phyloP scores from a whole-genome alignment of 2,329 filamentous ascomycete species.

The Colletotrichum tropicicola region DNA sequence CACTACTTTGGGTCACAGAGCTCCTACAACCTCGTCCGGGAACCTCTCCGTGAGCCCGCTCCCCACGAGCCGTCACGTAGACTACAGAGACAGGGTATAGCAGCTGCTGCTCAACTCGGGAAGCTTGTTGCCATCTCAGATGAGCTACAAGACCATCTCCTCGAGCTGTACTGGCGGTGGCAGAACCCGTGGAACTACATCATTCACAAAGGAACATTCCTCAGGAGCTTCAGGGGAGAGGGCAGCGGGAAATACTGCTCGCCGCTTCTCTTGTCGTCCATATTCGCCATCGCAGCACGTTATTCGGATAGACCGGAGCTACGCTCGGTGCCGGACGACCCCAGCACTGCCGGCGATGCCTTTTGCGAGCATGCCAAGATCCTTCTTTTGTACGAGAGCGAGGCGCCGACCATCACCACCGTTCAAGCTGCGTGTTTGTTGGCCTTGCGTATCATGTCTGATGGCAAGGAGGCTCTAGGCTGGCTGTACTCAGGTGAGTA shows the following conservation, averaged over 20 bases:
- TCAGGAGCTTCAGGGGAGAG: conserved; percentile 23
- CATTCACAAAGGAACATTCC: conserved; percentile 34
- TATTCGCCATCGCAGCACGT: conserved; percentile 34
- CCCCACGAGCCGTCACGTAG: conserved; percentile 10
- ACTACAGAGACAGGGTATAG: conserved; percentile 21
- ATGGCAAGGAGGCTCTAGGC: conserved; percentile 34
- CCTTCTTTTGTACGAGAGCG: conserved; percentile 33
- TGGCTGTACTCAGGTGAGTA: conserved; percentile 33
- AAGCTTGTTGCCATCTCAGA: conserved; percentile 20
- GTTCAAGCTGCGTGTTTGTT: conserved; percentile 35
- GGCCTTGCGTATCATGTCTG: conserved; percentile 32
- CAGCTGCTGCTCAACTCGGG: conserved; percentile 25
- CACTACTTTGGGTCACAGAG: conserved; percentile 37
- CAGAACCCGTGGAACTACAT: conserved; percentile 39
- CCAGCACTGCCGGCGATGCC: conserved; percentile 32
- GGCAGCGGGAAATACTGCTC: conserved; percentile 30
- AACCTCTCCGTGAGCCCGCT: not conserved
- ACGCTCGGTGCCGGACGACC: conserved; percentile 30
- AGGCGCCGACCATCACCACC: conserved; percentile 34
- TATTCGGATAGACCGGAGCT: conserved; percentile 35
- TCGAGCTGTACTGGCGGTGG: conserved; percentile 38
- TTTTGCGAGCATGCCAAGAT: conserved; percentile 35
- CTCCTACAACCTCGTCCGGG: conserved; percentile 32
- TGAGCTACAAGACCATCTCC: conserved; percentile 36
- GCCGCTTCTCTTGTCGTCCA: conserved; percentile 33